Base-by-base conservation (phyloP, 1,284 basidiomycete species). In the Malassezia furfur region DNA sequence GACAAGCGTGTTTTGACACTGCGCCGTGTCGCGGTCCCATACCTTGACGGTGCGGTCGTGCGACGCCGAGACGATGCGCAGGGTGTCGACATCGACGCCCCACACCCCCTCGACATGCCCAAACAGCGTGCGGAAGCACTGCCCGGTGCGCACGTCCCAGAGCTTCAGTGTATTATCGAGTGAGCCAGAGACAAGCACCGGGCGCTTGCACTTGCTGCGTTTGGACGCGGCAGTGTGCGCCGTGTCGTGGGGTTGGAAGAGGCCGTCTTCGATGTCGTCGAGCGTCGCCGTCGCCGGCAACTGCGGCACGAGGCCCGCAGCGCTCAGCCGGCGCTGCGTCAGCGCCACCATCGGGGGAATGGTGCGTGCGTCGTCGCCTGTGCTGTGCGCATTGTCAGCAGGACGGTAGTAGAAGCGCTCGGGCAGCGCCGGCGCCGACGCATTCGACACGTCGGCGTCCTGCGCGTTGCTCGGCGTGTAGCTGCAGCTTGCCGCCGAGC, bases 161-260 rank as follows among this genome's bases (percentile, higher is more conserved):
- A 93, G 72, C 76, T 90, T 91, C 77, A 98, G 85, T 14, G 91
- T 96, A 73, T 96, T 96, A 75, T 98, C 93, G 60, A 96, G 79
- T 65, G 86, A 87, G 6, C 91, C 91, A 0, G 88, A 89, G 56
- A 94, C 83, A 52, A 98, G 81, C 14, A 93, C 78, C 2, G 88
- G 67, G 0, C 70, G 63, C 30, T 60, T 43, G 17, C 44, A 15
- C 25, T 56, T 52, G 2, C 25, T 21, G 5, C 22, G 3, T 12
- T 46, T 25, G 14, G 53, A 44, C 5, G 10, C 21, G 8, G 19
- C 14, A 14, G 37, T 14, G n/a, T 15, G 28, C 5, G 35, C 22
- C 0, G 52, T 57, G 1, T 19, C 28, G 31, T 61, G 50, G 28
- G 51, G 32, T 5, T 17, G 22, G 45, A 59, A 54, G 31, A 54